A percentile compares a stretch with the other conserved stretches of the same genome.
Evolutionary conservation across 2,329 filamentous ascomycete species (phyloP).

Genomic region (Verticillium nonalfalfae): DNA sequence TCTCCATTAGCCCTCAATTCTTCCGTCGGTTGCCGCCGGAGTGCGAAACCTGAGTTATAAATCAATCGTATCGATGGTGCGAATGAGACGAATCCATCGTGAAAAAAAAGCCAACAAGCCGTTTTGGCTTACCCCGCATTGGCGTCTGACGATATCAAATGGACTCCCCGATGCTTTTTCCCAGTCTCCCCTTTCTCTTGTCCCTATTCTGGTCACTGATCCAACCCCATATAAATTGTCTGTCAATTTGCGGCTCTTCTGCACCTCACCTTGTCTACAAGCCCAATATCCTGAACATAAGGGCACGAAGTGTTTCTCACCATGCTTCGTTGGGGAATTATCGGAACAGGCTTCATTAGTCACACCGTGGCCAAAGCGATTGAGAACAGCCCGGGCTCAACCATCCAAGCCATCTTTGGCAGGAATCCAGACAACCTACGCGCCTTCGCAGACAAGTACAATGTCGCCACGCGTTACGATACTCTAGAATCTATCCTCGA

Average conservation of each 20-base stretch:
- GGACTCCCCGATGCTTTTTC: not conserved
- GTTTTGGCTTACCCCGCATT: not conserved
- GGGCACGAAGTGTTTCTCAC: not conserved
- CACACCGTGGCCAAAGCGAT: slow-evolving; percentile 15
- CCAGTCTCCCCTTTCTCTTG: not conserved
- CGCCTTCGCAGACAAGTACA: slow-evolving; percentile 17
- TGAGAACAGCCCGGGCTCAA: slow-evolving; percentile 8
- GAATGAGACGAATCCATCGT: not conserved
- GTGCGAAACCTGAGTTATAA: not conserved
- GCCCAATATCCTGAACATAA: not conserved
- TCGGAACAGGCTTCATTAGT: slow-evolving; percentile 22
- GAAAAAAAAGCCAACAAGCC: not conserved
- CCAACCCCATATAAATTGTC: not conserved
- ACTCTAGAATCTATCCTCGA: slow-evolving; percentile 15
- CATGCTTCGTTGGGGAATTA: slow-evolving; percentile 19
- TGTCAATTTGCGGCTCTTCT: not conserved
- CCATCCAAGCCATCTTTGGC: slow-evolving; percentile 18
- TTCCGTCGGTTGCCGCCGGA: not conserved
- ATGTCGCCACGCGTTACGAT: slow-evolving; percentile 12
- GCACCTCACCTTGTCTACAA: not conserved
- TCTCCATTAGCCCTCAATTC: no score
- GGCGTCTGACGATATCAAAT: not conserved
- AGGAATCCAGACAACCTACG: slow-evolving; percentile 15
- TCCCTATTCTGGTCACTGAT: not conserved
- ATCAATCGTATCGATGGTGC: not conserved